phyloP scores from a whole-genome alignment of 805 yeast species.

The Starmerella vaccinii region DNA sequence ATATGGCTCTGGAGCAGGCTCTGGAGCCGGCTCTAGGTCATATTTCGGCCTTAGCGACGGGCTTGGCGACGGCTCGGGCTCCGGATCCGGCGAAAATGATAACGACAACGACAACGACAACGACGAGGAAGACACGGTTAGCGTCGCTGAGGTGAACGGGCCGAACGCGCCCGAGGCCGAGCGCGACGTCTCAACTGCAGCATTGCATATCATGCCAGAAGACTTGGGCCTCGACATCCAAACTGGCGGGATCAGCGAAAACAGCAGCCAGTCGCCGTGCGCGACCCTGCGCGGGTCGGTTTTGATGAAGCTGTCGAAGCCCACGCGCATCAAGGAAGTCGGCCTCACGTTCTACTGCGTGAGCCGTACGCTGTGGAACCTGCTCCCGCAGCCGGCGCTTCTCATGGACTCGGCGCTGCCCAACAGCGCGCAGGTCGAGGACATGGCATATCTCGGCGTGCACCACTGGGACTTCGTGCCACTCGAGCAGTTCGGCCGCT shows the following conservation, averaged over 20 bases:
- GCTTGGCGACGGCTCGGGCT: neutral
- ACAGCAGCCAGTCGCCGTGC: slow-evolving; percentile 15
- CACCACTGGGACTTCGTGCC: slow-evolving; percentile 33
- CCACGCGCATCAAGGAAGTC: slow-evolving; percentile 60
- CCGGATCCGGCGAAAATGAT: neutral
- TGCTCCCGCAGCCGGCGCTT: slow-evolving; percentile 36
- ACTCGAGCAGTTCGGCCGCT: slow-evolving; percentile 23
- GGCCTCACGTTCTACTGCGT: slow-evolving; percentile 53
- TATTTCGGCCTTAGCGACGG: neutral
- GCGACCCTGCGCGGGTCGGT: slow-evolving; percentile 70
- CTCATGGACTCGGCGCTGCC: slow-evolving; percentile 26
- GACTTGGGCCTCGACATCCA: slow-evolving; percentile 11
- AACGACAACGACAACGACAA: neutral
- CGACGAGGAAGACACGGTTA: slow-evolving; percentile 1
- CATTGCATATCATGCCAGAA: neutral
- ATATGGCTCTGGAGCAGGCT: neutral
- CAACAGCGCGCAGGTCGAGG: slow-evolving; percentile 28
- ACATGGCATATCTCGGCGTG: slow-evolving; percentile 26
- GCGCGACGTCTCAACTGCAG: neutral
- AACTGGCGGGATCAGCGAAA: slow-evolving; percentile 11
- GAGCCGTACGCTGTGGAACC: slow-evolving; percentile 84
- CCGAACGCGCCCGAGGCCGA: slow-evolving; percentile 2
- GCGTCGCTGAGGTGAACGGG: neutral
- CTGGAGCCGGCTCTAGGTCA: neutral
- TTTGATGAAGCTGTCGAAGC: slow-evolving; percentile 58